These are phyloP conservation scores for Nakaseomyces bracarensis DNA, from an alignment of 1,139 yeast species.

Conservation along the genomic window DNA sequence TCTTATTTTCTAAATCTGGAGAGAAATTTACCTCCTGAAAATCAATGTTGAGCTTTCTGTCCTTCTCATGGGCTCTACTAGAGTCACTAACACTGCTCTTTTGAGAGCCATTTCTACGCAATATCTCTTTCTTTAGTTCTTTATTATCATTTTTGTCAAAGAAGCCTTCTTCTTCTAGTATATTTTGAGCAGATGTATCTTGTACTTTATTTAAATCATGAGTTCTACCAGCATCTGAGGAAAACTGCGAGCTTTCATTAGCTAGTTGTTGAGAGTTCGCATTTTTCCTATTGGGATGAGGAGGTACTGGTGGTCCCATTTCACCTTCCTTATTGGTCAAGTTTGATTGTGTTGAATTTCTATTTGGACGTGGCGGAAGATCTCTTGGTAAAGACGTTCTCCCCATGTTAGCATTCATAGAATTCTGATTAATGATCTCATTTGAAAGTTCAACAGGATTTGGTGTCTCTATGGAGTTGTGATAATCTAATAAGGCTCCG, in stretches of 20 bases:
- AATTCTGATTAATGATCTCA: not conserved
- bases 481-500: not conserved
- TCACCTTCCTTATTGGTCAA: not conserved
- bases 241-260: not conserved
- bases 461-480: not conserved
- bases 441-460: slow-evolving; percentile 1
- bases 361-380: slow-evolving; percentile 3
- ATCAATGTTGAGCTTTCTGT: not conserved
- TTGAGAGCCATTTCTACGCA: not conserved
- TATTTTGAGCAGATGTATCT: slow-evolving; percentile 2
- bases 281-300: not conserved
- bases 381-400: not conserved
- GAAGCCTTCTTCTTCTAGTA: slow-evolving; percentile 5
- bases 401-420: not conserved
- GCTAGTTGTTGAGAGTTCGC: not conserved
- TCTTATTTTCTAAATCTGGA: not conserved
- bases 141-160: not conserved
- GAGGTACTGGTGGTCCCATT: not conserved
- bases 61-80: not conserved
- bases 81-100: not conserved
- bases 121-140: not conserved
- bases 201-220: not conserved
- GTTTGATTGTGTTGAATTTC: not conserved
- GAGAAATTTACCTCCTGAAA: slow-evolving; percentile 6
- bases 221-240: not conserved